phyloP scores from a whole-genome alignment of 441 rosid genomes.

The Cnidoscolus chayamansa region DNA sequence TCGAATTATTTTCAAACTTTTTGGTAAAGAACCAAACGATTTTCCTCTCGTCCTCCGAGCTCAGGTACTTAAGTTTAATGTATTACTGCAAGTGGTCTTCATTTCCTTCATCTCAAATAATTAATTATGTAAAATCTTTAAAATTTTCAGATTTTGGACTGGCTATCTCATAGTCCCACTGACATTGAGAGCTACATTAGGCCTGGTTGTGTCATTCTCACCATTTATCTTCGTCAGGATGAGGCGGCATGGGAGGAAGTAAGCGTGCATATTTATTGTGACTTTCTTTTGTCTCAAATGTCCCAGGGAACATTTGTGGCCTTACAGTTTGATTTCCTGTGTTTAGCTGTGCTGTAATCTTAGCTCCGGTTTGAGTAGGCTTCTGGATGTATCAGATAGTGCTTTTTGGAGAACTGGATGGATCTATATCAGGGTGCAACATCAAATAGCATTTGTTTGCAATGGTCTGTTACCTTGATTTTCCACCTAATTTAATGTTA shows the following conservation, averaged over 20 bases:
- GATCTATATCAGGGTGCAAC: conserved; percentile 65
- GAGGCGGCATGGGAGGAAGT: conserved; percentile 93
- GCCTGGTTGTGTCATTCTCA: conserved; percentile 86
- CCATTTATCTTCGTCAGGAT: conserved; percentile 78
- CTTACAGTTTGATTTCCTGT: conserved; percentile 27
- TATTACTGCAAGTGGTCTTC: conserved; percentile 8
- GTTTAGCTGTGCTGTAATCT: conserved; percentile 67
- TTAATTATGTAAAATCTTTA: conserved; percentile 20
- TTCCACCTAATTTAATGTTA: conserved; percentile 4
- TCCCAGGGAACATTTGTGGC: conserved; percentile 10
- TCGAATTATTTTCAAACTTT: conserved; percentile 80
- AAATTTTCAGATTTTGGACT: conserved; percentile 70
- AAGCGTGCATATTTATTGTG: conserved; percentile 27
- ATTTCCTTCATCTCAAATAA: conserved; percentile 22
- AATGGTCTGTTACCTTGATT: conserved; percentile 50
- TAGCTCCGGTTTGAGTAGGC: conserved; percentile 71
- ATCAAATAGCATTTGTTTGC: conserved; percentile 72
- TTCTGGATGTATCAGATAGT: conserved; percentile 68
- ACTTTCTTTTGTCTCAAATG: conserved; percentile 8
- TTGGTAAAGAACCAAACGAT: conserved; percentile 91
- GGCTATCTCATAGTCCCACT: conserved; percentile 91
- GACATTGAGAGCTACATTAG: conserved; percentile 98
- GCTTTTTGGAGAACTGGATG: conserved; percentile 86
- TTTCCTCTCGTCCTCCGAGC: conserved; percentile 76
- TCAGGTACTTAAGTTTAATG: conserved; percentile 51